Base-by-base conservation (phyloP, 257 asterid species). In the Solanum clarkiae region DNA sequence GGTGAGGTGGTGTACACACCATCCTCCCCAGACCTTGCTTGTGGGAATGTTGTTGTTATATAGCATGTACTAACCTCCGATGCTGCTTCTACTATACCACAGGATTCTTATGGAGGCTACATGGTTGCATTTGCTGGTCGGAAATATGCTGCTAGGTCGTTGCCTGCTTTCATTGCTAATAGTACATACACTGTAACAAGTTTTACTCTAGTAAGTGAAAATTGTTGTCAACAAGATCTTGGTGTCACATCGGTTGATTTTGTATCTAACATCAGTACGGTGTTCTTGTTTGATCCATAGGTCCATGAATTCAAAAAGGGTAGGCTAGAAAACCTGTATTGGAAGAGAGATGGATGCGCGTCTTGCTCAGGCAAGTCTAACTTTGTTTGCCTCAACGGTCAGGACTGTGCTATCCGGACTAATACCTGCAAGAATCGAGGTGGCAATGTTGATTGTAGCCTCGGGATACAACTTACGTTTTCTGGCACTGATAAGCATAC, bases 41-140 rank as follows among this genome's bases (percentile, higher is more conserved):
- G 2, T 59, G 47, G 47, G 47, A 42, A 29, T 29, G 2, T 29
- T 29, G 32, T 29, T 9, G 65, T 1, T 59, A 15, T 59, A 8
- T 77, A 51, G 26, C 26, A 26, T 77, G 63, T 51, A 16, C 16
- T 77, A 13, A 77, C 82, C 26, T 16, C 47, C 26, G 0, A 53
- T 26, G 45, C 56, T 26, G 53, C 26, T 51, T 77, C 60, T 75
- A 8, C 63, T 69, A 69, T 66, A 53, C 81, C 10, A 68, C 89
- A 97, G 99, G 99, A 93, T 80, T 70, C 91, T 26, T 89, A 86
- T 55, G 99, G 99, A 84, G 99, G 98, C 80, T 95, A 94, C 84
- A 97, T 97, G 99, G 99, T 94, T 77, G 99, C 98, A 86, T 95
- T 97, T 89, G 97, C 99, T 85, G 99, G 99, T 79, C 88, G 96